These are phyloP conservation scores for Torulaspora globosa DNA, from an alignment of 1,139 yeast genomes.

Conservation along the genomic window DNA sequence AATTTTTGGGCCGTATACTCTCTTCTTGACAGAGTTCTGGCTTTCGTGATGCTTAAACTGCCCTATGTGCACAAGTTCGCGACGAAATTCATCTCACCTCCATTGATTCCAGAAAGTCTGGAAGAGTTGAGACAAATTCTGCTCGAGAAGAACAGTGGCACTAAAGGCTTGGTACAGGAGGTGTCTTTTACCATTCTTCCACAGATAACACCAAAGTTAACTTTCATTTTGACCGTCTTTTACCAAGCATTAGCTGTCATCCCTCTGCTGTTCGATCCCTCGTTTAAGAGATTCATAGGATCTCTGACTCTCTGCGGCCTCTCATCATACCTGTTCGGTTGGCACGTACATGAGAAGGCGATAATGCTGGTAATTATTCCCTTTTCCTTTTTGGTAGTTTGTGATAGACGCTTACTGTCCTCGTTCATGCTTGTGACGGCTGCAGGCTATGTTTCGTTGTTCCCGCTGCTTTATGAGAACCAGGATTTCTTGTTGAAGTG, in stretches of 20 bases:
- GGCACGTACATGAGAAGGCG: constrained; percentile 99
- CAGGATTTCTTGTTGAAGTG: constrained; percentile 75
- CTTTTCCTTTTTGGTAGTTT: constrained; percentile 67
- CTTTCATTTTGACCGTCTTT: constrained; percentile 74
- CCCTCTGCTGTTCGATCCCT: constrained; percentile 73
- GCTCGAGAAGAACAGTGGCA: constrained; percentile 45
- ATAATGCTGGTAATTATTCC: constrained; percentile 87
- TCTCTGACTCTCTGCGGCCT: constrained; percentile 85
- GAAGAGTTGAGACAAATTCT: constrained; percentile 33
- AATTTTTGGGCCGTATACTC: constrained; percentile 95
- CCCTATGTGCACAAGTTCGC: constrained; percentile 43
- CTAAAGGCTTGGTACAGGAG: constrained; percentile 91
- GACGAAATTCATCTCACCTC: constrained; percentile 31
- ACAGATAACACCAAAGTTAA: constrained; percentile 67
- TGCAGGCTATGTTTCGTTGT: constrained; percentile 82
- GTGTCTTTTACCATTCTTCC: constrained; percentile 79
- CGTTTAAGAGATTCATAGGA: constrained; percentile 73
- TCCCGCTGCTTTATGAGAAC: constrained; percentile 80
- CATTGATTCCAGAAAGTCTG: constrained; percentile 31
- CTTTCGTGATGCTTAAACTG: constrained; percentile 46
- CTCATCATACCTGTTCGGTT: constrained; percentile 89
- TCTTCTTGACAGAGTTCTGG: constrained; percentile 69
- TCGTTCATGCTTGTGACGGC: constrained; percentile 65
- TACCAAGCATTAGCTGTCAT: constrained; percentile 71
- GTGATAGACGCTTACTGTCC: constrained; percentile 66